Base-by-base conservation (phyloP, 2,329 filamentous ascomycete species). In the Aspergillus sp. region DNA sequence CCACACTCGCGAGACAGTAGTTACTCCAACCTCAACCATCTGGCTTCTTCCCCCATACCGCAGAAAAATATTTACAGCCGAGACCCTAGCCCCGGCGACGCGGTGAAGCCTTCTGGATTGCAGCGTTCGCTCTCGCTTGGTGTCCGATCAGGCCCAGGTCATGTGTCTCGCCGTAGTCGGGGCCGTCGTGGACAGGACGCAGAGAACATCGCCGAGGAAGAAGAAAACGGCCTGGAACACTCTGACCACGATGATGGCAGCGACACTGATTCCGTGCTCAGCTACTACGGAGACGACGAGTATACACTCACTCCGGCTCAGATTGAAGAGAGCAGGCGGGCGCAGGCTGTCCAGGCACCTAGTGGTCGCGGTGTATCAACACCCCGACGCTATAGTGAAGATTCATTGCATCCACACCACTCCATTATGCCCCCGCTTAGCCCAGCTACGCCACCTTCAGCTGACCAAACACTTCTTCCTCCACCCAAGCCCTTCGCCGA, bases 81-180 rank as follows among this genome's bases (percentile, higher is more conserved):
- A 16, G 70, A 73, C 20, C 62, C 65, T 16, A 72, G 65, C 49
- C 67, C 68, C 17, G 65, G 64, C 4, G 54, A 47, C 64, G 47
- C 61, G 65, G 9, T n/a, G 17, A 19, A n/a, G 17, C 19, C 16
- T 10, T 6, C 66, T 54, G 65, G 63, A 13, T 60, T 74, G 11
- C 65, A 65, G 43, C 65, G 70, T 24, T 68, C 70, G 24, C 52
- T 73, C 5, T 72, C 73, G 3, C 67, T 75, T 13, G 73, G 73
- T 45, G 67, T 72, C 9, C 66, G 72, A 22, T 66, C 71, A 22
- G 71, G 72, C 0, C 74, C 74, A 32, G 73, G 71, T 16, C 69
- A 74, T 50, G 43, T 63, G 33, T 60, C 69, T 40, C 58, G 59
- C 49, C 60, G 64, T 52, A 62, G 66, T 41, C 60, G 68, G 38